Conservation (phyloP, 2,329 filamentous ascomycete genomes). For the Elsinoe arachidis region DNA sequence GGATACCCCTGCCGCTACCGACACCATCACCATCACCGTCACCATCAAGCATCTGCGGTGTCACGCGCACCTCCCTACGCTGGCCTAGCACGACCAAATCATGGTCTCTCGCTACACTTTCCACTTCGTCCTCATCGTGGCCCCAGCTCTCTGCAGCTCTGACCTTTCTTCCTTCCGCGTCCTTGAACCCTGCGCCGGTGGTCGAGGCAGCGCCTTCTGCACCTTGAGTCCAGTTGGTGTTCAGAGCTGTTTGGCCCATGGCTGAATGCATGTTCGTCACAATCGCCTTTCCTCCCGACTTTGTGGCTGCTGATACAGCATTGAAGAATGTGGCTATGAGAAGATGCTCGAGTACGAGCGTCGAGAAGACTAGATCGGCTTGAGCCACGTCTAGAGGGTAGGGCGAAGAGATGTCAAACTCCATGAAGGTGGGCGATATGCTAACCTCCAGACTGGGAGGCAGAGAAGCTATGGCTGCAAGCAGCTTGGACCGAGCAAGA, state of each 20-base stretch:
- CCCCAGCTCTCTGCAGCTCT: constrained; percentile 39
- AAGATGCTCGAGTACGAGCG: constrained; percentile 57
- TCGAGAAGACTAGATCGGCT: constrained; percentile 46
- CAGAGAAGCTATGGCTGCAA: neutral
- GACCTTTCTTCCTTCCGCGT: constrained; percentile 48
- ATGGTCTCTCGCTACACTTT: constrained; percentile 27
- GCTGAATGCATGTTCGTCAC: constrained; percentile 62
- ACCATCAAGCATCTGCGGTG: constrained; percentile 24
- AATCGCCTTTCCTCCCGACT: constrained; percentile 42
- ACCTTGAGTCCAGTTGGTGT: neutral
- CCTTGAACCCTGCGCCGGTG: constrained; percentile 55
- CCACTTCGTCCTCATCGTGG: constrained; percentile 41
- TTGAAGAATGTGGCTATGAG: constrained; percentile 44
- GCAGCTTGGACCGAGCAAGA: constrained; percentile 25
- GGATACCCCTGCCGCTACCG: neutral
- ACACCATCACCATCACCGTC: constrained; percentile 19
- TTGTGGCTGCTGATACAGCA: constrained; percentile 36
- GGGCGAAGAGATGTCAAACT: constrained; percentile 13
- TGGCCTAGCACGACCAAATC: constrained; percentile 27
- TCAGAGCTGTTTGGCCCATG: constrained; percentile 40
- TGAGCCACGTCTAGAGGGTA: neutral
- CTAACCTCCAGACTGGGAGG: neutral
- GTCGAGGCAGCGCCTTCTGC: constrained; percentile 20
- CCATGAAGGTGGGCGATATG: constrained; percentile 5
- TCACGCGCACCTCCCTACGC: constrained; percentile 26